Conservation (phyloP, 257 asterid genomes). For the Capsicum baccatum region DNA sequence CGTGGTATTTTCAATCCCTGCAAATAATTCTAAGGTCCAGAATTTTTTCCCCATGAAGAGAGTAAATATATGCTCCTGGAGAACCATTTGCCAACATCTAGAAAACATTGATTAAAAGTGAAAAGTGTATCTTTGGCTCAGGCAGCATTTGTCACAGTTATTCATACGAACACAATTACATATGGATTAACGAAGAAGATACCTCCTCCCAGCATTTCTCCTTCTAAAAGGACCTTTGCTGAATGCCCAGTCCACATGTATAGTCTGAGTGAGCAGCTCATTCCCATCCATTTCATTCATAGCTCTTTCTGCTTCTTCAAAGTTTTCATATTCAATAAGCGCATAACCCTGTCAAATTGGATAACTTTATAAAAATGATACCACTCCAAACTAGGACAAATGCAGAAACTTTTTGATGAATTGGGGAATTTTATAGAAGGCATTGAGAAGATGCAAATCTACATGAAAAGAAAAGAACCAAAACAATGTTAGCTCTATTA, state of each 20-base stretch:
- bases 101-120: neutral
- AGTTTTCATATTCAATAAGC: constrained; percentile 74
- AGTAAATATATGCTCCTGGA: neutral
- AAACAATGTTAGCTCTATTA: too few species aligned
- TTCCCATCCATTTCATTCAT: constrained; percentile 72
- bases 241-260: constrained; percentile 95
- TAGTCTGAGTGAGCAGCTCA: constrained; percentile 65
- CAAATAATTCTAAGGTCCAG: neutral
- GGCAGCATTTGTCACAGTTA: neutral
- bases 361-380: neutral
- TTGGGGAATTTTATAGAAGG: too few species aligned
- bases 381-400: neutral
- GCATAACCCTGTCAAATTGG: constrained; percentile 63
- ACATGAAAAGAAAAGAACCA: too few species aligned
- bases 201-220: constrained; percentile 86
- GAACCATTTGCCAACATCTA: neutral
- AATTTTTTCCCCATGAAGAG: neutral
- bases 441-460: too few species aligned
- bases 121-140: neutral
- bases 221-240: constrained; percentile 93
- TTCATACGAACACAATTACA: neutral
- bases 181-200: constrained; percentile 29
- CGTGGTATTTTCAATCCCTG: neutral
- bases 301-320: constrained; percentile 84
- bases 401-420: neutral